Evolutionary conservation across 208 protist species (phyloP).

Genomic region (Leishmania turanica): DNA sequence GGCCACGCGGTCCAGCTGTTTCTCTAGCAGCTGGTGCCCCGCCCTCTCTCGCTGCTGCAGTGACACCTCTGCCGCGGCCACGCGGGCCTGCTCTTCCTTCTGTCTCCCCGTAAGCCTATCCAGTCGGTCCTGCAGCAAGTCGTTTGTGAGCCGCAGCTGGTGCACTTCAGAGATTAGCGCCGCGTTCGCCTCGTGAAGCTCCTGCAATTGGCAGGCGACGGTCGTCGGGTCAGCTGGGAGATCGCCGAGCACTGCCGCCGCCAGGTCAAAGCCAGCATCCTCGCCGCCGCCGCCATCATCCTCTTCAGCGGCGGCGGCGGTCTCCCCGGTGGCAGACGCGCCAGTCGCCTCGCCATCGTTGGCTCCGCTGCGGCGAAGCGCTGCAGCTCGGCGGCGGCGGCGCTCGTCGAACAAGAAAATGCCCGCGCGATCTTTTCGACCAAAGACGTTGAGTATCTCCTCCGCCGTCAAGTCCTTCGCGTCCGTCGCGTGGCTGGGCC

Average conservation of each 20-base stretch:
- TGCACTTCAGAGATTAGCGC: slow-evolving; percentile 69
- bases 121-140: slow-evolving; percentile 69
- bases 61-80: slow-evolving; percentile 34
- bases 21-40: slow-evolving; percentile 58
- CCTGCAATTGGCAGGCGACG: slow-evolving; percentile 58
- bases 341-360: neutral
- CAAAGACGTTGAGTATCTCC: slow-evolving; percentile 67
- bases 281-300: neutral
- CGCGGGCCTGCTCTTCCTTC: slow-evolving; percentile 38
- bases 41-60: slow-evolving; percentile 59
- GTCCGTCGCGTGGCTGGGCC: slow-evolving; percentile 77
- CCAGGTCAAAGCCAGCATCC: slow-evolving; percentile 26
- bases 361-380: neutral
- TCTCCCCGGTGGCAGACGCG: neutral
- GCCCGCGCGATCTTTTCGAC: slow-evolving; percentile 31
- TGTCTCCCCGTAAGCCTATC: slow-evolving; percentile 28
- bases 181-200: slow-evolving; percentile 86
- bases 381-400: slow-evolving; percentile 15
- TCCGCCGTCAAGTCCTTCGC: slow-evolving; percentile 62
- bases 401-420: slow-evolving; percentile 34
- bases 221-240: slow-evolving; percentile 42
- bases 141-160: slow-evolving; percentile 73
- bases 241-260: slow-evolving; percentile 12
- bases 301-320: neutral
- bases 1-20: slow-evolving; percentile 76